Conservation (phyloP, 306 rosid species). For the Corylus americana region DNA sequence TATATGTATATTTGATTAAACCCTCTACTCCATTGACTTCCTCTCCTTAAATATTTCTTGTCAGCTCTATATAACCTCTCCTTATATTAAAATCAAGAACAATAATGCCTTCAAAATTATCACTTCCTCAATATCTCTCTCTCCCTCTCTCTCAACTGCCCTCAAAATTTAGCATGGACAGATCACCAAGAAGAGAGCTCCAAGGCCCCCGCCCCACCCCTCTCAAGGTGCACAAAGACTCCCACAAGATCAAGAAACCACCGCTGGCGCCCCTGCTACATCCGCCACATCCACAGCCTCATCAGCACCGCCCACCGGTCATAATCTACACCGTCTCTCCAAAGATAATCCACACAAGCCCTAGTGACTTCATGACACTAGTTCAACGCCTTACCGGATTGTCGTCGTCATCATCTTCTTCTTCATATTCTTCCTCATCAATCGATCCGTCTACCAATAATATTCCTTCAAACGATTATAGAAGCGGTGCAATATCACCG, state of each 20-base stretch:
- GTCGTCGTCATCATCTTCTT: slow-evolving; percentile 20
- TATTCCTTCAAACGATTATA: neutral
- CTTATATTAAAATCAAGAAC: neutral
- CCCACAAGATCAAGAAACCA: slow-evolving; percentile 75
- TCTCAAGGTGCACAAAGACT: slow-evolving; percentile 61
- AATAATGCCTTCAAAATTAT: slow-evolving; percentile 21
- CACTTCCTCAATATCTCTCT: neutral
- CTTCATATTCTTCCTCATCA: slow-evolving; percentile 17
- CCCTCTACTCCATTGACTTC: slow-evolving; percentile 40
- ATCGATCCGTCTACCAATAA: slow-evolving; percentile 8
- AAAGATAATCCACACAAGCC: slow-evolving; percentile 74
- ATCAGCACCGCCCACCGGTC: slow-evolving; percentile 58
- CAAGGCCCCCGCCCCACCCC: slow-evolving; percentile 86
- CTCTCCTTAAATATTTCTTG: slow-evolving; percentile 33
- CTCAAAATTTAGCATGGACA: slow-evolving; percentile 35
- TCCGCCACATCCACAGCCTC: slow-evolving; percentile 27
- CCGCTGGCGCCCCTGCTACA: slow-evolving; percentile 52
- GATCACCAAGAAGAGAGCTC: slow-evolving; percentile 68
- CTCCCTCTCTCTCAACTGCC: no score
- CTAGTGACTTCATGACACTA: slow-evolving; percentile 70
- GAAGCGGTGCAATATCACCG: slow-evolving; percentile 38
- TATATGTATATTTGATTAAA: slow-evolving; percentile 13
- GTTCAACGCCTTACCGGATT: slow-evolving; percentile 86
- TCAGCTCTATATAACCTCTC: slow-evolving; percentile 26
- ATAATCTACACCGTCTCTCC: slow-evolving; percentile 86